Evolutionary conservation across 441 rosid species (phyloP).

Genomic region (Capsella rubella): DNA sequence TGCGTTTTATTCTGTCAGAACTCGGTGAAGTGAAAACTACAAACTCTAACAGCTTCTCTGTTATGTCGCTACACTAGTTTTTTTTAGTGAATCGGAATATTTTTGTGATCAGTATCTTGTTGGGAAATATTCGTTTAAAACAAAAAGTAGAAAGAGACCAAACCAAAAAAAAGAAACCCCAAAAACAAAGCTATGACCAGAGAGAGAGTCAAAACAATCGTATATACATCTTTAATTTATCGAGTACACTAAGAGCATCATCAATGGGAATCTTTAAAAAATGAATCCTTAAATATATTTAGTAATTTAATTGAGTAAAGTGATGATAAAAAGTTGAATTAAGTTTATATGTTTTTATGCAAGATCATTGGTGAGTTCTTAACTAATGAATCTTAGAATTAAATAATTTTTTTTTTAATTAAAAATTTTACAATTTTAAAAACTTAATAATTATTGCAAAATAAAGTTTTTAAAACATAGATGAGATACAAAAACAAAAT

Average conservation of each 20-base stretch:
- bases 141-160: not conserved
- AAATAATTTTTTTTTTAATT: too few relatives aligned
- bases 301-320: too few relatives aligned
- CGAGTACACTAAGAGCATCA: not conserved
- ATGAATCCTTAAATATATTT: too few relatives aligned
- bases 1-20: conserved; percentile 17
- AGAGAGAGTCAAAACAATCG: not conserved
- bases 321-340: too few relatives aligned
- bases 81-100: conserved; percentile 25
- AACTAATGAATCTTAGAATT: too few relatives aligned
- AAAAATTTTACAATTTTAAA: too few relatives aligned
- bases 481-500: too few relatives aligned
- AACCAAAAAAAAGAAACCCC: not conserved
- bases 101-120: conserved; percentile 9
- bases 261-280: too few relatives aligned
- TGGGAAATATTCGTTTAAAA: conserved; percentile 3
- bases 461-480: too few relatives aligned
- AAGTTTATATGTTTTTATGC: too few relatives aligned
- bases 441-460: too few relatives aligned
- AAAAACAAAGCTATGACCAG: not conserved
- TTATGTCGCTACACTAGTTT: conserved; percentile 16
- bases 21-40: conserved; percentile 15
- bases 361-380: too few relatives aligned
- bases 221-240: not conserved
- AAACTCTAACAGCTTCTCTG: conserved; percentile 25